Base-by-base conservation (phyloP, 192 early-diverging fungal species). In the Linnemannia exigua region DNA sequence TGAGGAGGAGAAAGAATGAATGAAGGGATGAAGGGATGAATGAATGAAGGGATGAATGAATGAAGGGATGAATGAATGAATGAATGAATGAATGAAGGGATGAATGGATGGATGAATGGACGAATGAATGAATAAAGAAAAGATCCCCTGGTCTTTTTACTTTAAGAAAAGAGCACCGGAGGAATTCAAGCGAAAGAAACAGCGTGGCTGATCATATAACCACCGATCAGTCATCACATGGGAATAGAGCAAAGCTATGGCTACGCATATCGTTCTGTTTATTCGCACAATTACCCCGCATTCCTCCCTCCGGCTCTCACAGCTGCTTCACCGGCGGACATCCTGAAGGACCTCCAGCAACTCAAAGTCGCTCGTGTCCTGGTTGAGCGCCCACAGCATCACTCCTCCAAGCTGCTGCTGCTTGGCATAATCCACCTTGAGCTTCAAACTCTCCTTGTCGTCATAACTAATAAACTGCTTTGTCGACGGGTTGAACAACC, bases 401-500 rank as follows among this genome's bases (percentile, higher is more conserved):
- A 90, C 75, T 6, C 94, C 94, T 25, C 87, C 91, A 17, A 96
- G 79, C 15, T 89, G 89, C 61, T 92, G 87, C 16, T 84, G 79
- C 22, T 76, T 79, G 17, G 92, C 93, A 86, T 91, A 94, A 67
- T 91, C 77, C 0, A 91, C 89, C 85, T 95, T 95, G 47, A 87
- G 70, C 48, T 71, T 82, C 52, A 96, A 72, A 15, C 93, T 93
- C 20, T 88, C 67, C 48, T 89, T 89, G 68, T 95, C 93, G 79
- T 95, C 94, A 79, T 95, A 96, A 0, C 94, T 94, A 63, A 96
- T 91, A 81, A 93, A 95, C 44, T 88, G 81, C 35, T 74, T 90
- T 6, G 89, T 94, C 0, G 77, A 75, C 3, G 88, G 82, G 71
- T 95, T 95, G 85, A 91, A 95, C 47, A 97, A 52, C 94, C 94